Evolutionary conservation across 352 stramenopile genomes (phyloP).

Genomic region (Phytophthora foliorum): DNA sequence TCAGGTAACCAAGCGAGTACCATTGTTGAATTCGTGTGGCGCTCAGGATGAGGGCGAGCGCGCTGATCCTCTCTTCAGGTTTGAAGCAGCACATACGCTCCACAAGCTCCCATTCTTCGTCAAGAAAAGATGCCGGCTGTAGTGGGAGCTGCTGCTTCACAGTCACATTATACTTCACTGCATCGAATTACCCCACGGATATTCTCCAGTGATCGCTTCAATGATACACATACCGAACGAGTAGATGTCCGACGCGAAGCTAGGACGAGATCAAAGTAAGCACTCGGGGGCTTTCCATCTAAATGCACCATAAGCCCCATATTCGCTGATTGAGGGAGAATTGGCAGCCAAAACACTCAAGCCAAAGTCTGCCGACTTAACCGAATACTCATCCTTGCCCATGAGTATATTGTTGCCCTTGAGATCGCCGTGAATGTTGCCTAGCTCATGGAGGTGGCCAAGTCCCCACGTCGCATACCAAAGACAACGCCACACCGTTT

Average conservation of each 20-base stretch:
- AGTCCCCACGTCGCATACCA: constrained; percentile 18
- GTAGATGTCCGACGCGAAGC: constrained; percentile 22
- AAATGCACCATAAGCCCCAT: neutral
- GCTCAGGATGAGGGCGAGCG: neutral
- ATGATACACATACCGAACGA: constrained; percentile 37
- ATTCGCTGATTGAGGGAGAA: neutral
- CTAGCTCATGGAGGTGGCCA: constrained; percentile 16
- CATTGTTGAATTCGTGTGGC: constrained; percentile 5
- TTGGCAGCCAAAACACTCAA: constrained; percentile 17
- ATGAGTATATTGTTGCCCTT: constrained; percentile 38
- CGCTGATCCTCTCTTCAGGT: constrained; percentile 1
- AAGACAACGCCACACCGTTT: constrained; percentile 3
- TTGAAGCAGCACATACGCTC: constrained; percentile 24
- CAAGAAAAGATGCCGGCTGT: neutral
- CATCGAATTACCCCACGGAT: constrained; percentile 25
- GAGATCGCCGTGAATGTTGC: constrained; percentile 27
- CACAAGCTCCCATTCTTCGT: constrained; percentile 9
- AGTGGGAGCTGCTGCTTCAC: constrained; percentile 4
- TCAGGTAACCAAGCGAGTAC: neutral
- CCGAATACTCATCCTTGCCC: neutral
- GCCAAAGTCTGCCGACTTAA: constrained; percentile 34
- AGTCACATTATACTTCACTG: constrained; percentile 3
- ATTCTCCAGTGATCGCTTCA: constrained; percentile 26
- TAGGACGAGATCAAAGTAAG: constrained; percentile 4
- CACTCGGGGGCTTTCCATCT: constrained; percentile 28